Evolutionary conservation across 1,284 basidiomycete genomes (phyloP).

Genomic region (Entoloma clypeatum): DNA sequence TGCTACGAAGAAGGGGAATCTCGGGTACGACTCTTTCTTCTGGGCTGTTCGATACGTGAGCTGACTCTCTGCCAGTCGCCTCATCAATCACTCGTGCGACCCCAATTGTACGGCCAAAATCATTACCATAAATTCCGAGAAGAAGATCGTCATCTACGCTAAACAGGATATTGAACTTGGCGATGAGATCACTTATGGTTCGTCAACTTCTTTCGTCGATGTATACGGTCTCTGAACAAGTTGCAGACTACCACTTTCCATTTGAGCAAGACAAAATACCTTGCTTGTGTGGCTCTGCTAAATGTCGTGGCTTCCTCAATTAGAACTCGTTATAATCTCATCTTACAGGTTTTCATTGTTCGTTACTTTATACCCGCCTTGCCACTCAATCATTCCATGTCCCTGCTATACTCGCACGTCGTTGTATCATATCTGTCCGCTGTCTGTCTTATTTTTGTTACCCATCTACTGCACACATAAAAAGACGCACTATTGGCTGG

Average conservation of each 20-base stretch:
- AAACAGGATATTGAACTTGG: conserved; percentile 92
- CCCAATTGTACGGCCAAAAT: conserved; percentile 98
- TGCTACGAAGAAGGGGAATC: conserved; percentile 97
- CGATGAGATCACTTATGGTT: conserved; percentile 92
- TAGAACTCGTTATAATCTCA: conserved; percentile 35
- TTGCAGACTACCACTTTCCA: conserved; percentile 86
- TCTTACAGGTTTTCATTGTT: conserved; percentile 15
- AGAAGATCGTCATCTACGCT: conserved; percentile 99
- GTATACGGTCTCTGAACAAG: conserved; percentile 8
- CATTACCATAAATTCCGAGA: conserved; percentile 96
- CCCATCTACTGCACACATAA: too few relatives aligned
- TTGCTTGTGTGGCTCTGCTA: conserved; percentile 82
- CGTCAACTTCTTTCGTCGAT: conserved; percentile 22
- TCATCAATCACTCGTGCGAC: conserved; percentile 97
- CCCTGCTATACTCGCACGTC: conserved; percentile 17
- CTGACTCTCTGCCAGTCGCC: conserved; percentile 50
- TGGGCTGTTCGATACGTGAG: conserved; percentile 5
- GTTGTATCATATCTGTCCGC: conserved; percentile 19
- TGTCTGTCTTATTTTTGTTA: conserved; percentile 3
- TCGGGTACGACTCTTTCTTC: conserved; percentile 64
- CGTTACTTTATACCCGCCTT: conserved; percentile 17
- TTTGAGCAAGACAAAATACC: conserved; percentile 91
- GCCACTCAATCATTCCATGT: conserved; percentile 14
- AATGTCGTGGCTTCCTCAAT: conserved; percentile 89
- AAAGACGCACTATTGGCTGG: too few relatives aligned